phyloP scores from a whole-genome alignment of 257 asterid genomes.

The Scutellaria minor region DNA sequence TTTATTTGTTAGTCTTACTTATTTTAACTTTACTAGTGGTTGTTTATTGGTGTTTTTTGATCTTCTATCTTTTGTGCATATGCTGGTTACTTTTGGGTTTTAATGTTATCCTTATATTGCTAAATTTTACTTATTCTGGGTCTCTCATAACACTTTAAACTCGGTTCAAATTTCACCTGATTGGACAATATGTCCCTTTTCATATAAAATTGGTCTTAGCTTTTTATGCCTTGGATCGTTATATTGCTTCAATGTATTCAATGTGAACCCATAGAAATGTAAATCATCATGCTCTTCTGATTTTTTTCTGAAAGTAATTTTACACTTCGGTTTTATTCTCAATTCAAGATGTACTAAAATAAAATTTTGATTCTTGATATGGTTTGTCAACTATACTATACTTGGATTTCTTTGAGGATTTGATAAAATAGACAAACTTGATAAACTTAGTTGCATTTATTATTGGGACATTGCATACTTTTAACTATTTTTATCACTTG shows the following conservation, averaged over 20 bases:
- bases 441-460: neutral
- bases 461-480: neutral
- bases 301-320: neutral
- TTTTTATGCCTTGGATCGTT: neutral
- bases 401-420: neutral
- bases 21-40: neutral
- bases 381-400: neutral
- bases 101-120: neutral
- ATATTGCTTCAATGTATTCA: constrained; percentile 17
- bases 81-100: neutral
- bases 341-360: neutral
- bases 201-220: neutral
- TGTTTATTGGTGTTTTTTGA: neutral
- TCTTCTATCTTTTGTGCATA: neutral
- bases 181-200: neutral
- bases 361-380: constrained; percentile 11
- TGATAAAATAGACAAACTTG: neutral
- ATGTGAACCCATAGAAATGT: constrained; percentile 6
- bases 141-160: neutral
- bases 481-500: neutral
- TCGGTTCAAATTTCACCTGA: neutral
- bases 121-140: neutral
- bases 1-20: neutral
- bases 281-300: neutral
- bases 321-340: constrained; percentile 1